A percentile compares a stretch with the other conserved stretches of the same genome.
These are phyloP conservation scores for Litchi chinensis DNA, from an alignment of 345 rosid genomes.

Conservation along the genomic window DNA sequence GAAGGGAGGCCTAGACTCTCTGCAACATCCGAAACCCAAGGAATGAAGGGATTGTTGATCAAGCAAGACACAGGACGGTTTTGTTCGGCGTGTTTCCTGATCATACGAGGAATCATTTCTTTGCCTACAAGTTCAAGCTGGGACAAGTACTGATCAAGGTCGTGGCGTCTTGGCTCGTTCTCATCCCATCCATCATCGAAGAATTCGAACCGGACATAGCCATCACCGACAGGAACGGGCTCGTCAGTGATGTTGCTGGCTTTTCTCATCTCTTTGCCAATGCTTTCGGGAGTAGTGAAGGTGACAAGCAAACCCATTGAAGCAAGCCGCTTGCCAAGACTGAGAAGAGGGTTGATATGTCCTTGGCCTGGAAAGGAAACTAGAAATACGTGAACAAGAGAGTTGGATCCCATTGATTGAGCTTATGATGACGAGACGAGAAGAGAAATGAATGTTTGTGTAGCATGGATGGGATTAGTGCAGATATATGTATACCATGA, in stretches of 20 bases:
- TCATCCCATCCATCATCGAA: conserved; percentile 67
- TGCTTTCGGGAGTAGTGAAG: conserved; percentile 49
- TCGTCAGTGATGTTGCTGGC: conserved; percentile 46
- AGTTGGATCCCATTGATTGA: conserved; percentile 39
- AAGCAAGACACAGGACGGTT: conserved; percentile 76
- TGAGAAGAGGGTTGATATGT: conserved; percentile 77
- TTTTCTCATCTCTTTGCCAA: conserved; percentile 56
- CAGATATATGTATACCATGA: neutral
- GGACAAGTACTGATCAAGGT: conserved; percentile 37
- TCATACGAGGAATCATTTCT: conserved; percentile 47
- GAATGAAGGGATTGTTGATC: conserved; percentile 79
- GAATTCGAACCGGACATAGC: conserved; percentile 69
- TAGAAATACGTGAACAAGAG: conserved; percentile 62
- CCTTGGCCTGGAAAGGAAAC: conserved; percentile 88
- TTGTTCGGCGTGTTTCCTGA: conserved; percentile 45
- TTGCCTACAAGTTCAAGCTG: conserved; percentile 61
- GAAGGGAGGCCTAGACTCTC: conserved; percentile 69
- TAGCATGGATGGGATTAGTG: neutral
- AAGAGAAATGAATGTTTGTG: neutral
- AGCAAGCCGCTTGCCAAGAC: conserved; percentile 78
- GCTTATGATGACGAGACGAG: neutral
- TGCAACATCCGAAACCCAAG: conserved; percentile 87
- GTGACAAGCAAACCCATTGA: conserved; percentile 81
- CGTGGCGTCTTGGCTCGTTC: conserved; percentile 44
- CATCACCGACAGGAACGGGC: conserved; percentile 59